phyloP scores from a whole-genome alignment of 2,329 filamentous ascomycete genomes.

The Hymenoscyphus albidus region DNA sequence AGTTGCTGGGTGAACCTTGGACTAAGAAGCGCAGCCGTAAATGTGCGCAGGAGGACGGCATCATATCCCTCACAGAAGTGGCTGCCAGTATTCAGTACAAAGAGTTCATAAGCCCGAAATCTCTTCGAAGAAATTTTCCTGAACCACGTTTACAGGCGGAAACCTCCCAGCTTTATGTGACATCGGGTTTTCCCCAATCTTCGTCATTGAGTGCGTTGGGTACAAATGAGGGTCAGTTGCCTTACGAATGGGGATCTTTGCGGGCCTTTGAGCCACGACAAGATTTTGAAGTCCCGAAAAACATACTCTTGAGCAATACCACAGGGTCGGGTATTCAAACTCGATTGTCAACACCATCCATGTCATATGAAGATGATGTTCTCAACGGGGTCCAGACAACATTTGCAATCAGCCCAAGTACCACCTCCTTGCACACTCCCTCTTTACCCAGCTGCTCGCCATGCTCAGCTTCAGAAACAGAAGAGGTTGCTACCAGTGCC shows the following conservation, averaged over 20 bases:
- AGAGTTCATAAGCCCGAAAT: not conserved
- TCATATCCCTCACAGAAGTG: not conserved
- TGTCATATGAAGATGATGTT: no score
- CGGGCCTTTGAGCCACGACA: not conserved
- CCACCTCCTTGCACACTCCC: not conserved
- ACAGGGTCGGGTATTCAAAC: no score
- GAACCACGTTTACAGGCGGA: not conserved
- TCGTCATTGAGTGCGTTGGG: not conserved
- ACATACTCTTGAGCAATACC: no score
- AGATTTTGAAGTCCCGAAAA: not conserved
- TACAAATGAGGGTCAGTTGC: not conserved
- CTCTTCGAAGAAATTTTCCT: not conserved
- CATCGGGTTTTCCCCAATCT: not conserved
- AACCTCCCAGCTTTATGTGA: not conserved
- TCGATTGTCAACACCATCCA: no score
- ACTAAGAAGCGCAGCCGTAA: not conserved
- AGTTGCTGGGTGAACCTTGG: not conserved
- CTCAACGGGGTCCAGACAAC: no score
- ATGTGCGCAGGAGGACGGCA: not conserved
- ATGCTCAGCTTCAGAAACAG: no score
- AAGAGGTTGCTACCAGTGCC: no score
- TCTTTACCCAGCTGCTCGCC: no score
- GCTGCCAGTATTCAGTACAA: not conserved
- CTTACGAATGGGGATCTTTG: no score
- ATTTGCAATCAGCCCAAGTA: not conserved